A percentile compares a stretch with the other conserved stretches of the same genome.
Evolutionary conservation across 2,329 filamentous ascomycete genomes (phyloP).

Genomic region (Sphaerostilbella broomeana): DNA sequence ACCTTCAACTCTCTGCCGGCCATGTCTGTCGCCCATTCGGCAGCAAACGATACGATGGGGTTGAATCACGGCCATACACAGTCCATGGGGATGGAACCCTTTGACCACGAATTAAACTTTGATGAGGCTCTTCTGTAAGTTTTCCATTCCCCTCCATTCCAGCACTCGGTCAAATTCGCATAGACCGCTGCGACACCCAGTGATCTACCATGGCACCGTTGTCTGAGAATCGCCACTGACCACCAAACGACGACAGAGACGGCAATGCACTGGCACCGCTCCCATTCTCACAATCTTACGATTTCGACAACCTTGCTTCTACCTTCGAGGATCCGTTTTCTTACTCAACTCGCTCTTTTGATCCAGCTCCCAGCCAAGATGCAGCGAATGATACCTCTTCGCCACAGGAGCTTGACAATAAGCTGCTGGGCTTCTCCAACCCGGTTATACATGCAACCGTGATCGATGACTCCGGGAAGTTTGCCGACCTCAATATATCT

Average conservation of each 20-base stretch:
- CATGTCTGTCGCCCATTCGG: constrained; percentile 34
- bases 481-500: constrained; percentile 58
- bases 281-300: constrained; percentile 55
- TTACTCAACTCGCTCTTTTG: constrained; percentile 45
- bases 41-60: constrained; percentile 40
- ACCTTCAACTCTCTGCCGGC: constrained; percentile 51
- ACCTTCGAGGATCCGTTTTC: constrained; percentile 62
- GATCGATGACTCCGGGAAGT: constrained; percentile 58
- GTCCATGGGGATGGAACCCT: constrained; percentile 41
- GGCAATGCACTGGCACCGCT: constrained; percentile 28
- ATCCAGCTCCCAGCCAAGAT: constrained; percentile 37
- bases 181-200: neutral
- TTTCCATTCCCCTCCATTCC: neutral
- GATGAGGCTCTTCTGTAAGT: constrained; percentile 53
- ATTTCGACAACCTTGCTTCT: constrained; percentile 53
- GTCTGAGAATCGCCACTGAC: constrained; percentile 10
- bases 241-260: constrained; percentile 22
- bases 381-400: constrained; percentile 41
- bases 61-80: constrained; percentile 36
- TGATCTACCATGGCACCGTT: constrained; percentile 6
- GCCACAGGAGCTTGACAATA: constrained; percentile 55
- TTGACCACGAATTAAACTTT: constrained; percentile 47
- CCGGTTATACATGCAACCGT: constrained; percentile 54
- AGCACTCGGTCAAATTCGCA: neutral
- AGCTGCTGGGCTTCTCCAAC: constrained; percentile 68